phyloP scores from a whole-genome alignment of 495 filamentous ascomycete genomes.

The Barbatosphaeria neglecta region DNA sequence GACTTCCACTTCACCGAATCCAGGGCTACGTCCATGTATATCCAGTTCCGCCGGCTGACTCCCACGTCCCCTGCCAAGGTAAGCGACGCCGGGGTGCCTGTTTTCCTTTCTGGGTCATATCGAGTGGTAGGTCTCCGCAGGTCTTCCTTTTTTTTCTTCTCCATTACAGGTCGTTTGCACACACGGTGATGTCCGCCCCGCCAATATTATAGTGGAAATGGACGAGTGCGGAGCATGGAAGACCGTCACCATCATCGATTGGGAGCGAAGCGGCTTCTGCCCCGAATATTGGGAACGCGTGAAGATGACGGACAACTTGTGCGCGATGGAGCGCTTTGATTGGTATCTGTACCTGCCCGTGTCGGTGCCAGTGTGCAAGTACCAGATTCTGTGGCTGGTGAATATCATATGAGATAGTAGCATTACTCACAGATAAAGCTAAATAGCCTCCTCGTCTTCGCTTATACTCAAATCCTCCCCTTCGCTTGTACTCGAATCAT shows the following conservation, averaged over 20 bases:
- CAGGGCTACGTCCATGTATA: conserved; percentile 15
- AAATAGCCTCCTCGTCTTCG: background rate
- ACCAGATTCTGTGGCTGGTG: conserved; percentile 19
- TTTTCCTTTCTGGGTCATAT: background rate
- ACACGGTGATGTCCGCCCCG: conserved; percentile 24
- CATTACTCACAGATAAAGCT: background rate
- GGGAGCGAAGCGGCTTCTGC: conserved; percentile 42
- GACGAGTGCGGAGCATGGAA: conserved; percentile 14
- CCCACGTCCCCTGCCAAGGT: background rate
- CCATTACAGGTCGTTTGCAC: conserved; percentile 19
- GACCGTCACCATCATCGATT: conserved; percentile 22
- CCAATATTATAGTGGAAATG: conserved; percentile 26
- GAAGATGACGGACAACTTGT: conserved; percentile 11
- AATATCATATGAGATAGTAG: conserved; percentile 19
- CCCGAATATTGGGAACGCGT: conserved; percentile 40
- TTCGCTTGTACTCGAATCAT: too few species aligned
- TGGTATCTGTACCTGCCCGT: conserved; percentile 22
- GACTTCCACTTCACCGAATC: conserved; percentile 23
- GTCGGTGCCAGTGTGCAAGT: conserved; percentile 11
- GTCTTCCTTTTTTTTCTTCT: background rate
- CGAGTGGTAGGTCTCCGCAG: background rate
- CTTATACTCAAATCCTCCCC: too few species aligned
- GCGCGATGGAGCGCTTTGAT: conserved; percentile 15
- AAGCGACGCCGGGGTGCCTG: background rate
- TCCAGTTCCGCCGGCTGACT: conserved; percentile 15